Evolutionary conservation across 225 moss, liverwort and hornwort species (phyloP).

Genomic region (Polytrichum commune): DNA sequence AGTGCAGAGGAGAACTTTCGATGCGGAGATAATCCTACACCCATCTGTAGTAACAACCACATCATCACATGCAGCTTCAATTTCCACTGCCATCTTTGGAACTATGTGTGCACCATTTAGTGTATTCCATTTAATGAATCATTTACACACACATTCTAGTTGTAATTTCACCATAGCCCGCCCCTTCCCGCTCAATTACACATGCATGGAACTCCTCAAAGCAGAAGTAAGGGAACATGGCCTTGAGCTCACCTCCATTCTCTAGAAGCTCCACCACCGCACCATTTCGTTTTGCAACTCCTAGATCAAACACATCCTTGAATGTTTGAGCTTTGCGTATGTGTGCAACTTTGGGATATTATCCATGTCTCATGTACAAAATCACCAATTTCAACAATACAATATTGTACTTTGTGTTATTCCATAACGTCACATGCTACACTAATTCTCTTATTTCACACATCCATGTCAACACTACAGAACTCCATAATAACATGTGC

Average conservation of each 20-base stretch:
- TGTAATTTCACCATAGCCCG: constrained; percentile 77
- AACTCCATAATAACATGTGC: no score
- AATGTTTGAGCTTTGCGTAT: no score
- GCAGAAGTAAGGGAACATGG: constrained; percentile 61
- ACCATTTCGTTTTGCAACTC: constrained; percentile 57
- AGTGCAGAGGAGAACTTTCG: constrained; percentile 59
- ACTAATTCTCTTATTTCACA: no score
- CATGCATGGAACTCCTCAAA: constrained; percentile 69
- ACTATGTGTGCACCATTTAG: constrained; percentile 68
- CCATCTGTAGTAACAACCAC: constrained; percentile 57
- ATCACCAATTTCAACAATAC: no score
- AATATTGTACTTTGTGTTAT: no score
- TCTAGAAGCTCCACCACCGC: constrained; percentile 60
- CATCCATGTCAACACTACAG: no score
- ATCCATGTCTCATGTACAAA: no score
- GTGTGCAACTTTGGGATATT: no score
- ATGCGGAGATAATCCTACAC: constrained; percentile 43
- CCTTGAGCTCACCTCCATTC: constrained; percentile 34
- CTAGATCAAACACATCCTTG: background rate
- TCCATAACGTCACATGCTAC: no score
- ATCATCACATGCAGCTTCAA: constrained; percentile 31
- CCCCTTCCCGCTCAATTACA: constrained; percentile 67
- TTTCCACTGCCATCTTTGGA: constrained; percentile 58
- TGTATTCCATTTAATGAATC: no score
- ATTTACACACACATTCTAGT: constrained; percentile 48